Conservation (phyloP, 129 eudicot species). For the Escallonia rubra region DNA sequence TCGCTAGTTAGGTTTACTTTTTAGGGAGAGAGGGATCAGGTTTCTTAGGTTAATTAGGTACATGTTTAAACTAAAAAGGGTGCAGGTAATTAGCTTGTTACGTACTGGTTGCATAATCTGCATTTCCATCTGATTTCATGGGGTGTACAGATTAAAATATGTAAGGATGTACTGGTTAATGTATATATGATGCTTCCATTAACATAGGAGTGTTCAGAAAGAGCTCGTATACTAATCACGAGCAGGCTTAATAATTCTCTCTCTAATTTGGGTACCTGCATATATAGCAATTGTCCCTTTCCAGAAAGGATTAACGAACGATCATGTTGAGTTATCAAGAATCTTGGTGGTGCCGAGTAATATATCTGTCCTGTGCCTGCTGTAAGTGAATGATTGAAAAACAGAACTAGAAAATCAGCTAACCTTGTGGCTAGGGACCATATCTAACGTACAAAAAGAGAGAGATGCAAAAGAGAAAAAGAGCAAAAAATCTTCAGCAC, state of each 20-base stretch:
- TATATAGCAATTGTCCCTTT: no score
- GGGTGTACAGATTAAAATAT: neutral
- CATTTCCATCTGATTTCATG: neutral
- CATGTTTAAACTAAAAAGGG: neutral
- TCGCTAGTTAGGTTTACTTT: neutral
- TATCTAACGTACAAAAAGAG: neutral
- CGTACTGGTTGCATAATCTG: neutral
- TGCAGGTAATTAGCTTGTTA: neutral
- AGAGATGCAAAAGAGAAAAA: neutral
- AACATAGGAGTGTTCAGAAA: no score
- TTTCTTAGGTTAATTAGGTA: no score
- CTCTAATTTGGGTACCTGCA: no score
- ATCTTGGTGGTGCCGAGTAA: neutral
- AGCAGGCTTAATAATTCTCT: no score
- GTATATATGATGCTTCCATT: neutral
- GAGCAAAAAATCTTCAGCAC: neutral
- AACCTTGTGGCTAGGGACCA: neutral
- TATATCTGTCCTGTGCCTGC: neutral
- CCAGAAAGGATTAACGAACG: no score
- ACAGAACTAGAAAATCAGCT: neutral
- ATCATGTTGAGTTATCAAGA: no score
- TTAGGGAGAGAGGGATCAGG: neutral
- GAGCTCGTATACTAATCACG: no score
- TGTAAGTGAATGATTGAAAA: neutral
- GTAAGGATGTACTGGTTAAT: no score